Conservation (phyloP, 2,329 filamentous ascomycete genomes). For the Fusarium sp. region DNA sequence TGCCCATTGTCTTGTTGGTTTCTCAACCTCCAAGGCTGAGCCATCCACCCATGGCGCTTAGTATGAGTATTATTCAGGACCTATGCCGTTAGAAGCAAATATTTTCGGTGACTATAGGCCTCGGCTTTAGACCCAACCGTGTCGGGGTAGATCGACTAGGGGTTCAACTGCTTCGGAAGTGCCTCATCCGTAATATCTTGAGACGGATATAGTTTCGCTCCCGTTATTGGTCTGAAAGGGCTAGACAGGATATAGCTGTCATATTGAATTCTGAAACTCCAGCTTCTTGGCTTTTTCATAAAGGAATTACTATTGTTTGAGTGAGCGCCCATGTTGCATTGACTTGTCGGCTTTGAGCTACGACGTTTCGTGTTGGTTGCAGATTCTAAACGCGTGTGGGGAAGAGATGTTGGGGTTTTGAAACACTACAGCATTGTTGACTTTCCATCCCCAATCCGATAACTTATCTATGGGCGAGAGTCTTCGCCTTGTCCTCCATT, state of each 20-base stretch:
- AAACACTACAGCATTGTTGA: not conserved
- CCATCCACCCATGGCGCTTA: slow-evolving; percentile 19
- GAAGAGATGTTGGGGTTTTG: not conserved
- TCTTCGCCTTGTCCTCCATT: not conserved
- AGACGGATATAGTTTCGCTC: slow-evolving; percentile 39
- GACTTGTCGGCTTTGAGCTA: not conserved
- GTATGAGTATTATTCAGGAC: slow-evolving; percentile 12
- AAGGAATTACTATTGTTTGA: not conserved
- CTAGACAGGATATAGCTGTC: not conserved
- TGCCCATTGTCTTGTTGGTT: not conserved
- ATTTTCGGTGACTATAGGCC: slow-evolving; percentile 12
- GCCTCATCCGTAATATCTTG: slow-evolving; percentile 35
- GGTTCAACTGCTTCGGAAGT: slow-evolving; percentile 34
- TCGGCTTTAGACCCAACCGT: slow-evolving; percentile 25
- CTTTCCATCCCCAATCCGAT: not conserved
- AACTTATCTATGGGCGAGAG: too few species aligned
- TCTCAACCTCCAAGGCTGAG: not conserved
- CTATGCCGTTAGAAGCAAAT: slow-evolving; percentile 3
- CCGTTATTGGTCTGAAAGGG: slow-evolving; percentile 3
- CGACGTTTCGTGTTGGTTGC: slow-evolving; percentile 36
- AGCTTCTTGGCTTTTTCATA: not conserved
- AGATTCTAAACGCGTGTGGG: slow-evolving; percentile 3
- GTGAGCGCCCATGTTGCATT: not conserved
- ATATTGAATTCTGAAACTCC: slow-evolving; percentile 4
- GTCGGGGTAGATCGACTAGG: slow-evolving; percentile 17